Evolutionary conservation across 768 basidiomycete species (phyloP).

Genomic region (Tulasnella calospora): DNA sequence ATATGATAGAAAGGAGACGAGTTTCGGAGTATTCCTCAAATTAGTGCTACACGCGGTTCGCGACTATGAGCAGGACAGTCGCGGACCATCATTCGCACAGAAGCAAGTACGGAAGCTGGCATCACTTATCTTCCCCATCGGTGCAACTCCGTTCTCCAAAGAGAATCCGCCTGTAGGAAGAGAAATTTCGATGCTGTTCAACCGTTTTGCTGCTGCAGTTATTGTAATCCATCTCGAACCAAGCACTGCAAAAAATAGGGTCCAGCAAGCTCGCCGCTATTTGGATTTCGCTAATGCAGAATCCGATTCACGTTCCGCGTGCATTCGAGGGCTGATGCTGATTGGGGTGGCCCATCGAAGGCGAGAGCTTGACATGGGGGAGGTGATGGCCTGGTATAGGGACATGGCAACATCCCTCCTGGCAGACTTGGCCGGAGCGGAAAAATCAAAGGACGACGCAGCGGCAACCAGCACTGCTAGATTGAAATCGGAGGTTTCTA

Average conservation of each 20-base stretch:
- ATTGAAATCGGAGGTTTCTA: constrained; percentile 34
- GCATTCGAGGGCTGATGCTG: constrained; percentile 69
- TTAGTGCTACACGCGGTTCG: constrained; percentile 63
- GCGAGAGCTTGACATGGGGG: constrained; percentile 47
- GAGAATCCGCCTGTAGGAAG: constrained; percentile 46
- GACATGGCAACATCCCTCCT: constrained; percentile 55
- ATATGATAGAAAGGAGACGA: constrained; percentile 54
- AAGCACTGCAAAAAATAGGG: constrained; percentile 45
- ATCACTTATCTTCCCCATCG: constrained; percentile 65
- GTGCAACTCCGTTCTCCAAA: constrained; percentile 60
- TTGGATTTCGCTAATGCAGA: constrained; percentile 64
- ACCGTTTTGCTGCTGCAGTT: constrained; percentile 70
- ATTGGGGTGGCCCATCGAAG: constrained; percentile 59
- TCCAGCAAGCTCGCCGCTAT: constrained; percentile 63
- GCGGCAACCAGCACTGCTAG: constrained; percentile 1
- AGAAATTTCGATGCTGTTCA: constrained; percentile 72
- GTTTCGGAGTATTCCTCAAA: constrained; percentile 77
- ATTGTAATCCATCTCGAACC: constrained; percentile 67
- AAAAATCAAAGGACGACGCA: constrained; percentile 11
- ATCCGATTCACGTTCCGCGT: constrained; percentile 57
- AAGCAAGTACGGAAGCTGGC: constrained; percentile 61
- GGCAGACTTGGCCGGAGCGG: constrained; percentile 45
- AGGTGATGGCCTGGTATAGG: constrained; percentile 58
- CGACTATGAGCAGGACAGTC: constrained; percentile 33
- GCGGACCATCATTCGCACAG: constrained; percentile 36